Evolutionary conservation across 805 yeast genomes (phyloP).

Genomic region (Myxozyma mucilagina): DNA sequence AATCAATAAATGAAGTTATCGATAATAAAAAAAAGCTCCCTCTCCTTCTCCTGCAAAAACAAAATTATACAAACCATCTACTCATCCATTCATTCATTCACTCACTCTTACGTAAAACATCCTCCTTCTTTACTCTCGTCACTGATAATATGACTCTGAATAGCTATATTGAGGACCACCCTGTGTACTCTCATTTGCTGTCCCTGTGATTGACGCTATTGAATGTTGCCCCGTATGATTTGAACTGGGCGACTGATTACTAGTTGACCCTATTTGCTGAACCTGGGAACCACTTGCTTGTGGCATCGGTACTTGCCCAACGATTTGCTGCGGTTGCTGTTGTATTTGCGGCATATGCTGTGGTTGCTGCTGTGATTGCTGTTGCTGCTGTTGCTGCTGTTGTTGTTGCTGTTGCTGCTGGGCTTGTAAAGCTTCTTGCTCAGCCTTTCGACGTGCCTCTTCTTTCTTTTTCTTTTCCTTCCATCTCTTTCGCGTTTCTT

Average conservation of each 20-base stretch:
- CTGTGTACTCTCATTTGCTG: neutral
- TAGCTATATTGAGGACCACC: neutral
- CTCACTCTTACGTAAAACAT: no score
- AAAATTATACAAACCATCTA: no score
- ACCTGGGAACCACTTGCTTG: no score
- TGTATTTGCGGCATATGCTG: neutral
- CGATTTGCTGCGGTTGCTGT: slow-evolving; percentile 7
- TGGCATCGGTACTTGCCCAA: no score
- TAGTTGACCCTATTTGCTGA: no score
- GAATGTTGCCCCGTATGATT: neutral
- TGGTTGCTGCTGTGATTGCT: slow-evolving; percentile 15
- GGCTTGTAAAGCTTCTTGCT: slow-evolving; percentile 17
- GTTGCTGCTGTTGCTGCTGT: slow-evolving; percentile 18
- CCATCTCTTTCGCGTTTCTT: slow-evolving; percentile 49
- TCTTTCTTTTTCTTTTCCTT: slow-evolving; percentile 45
- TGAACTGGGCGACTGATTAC: neutral
- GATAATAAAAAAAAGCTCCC: no score
- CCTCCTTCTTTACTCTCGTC: no score
- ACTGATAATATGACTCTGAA: slow-evolving; percentile 1
- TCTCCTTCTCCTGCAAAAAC: no score
- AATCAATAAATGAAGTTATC: neutral
- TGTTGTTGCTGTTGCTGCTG: slow-evolving; percentile 20
- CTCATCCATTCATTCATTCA: no score
- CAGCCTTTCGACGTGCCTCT: slow-evolving; percentile 30
- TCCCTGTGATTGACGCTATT: neutral